Base-by-base conservation (phyloP, 2,329 filamentous ascomycete species). In the Alternaria angustiovoidea region DNA sequence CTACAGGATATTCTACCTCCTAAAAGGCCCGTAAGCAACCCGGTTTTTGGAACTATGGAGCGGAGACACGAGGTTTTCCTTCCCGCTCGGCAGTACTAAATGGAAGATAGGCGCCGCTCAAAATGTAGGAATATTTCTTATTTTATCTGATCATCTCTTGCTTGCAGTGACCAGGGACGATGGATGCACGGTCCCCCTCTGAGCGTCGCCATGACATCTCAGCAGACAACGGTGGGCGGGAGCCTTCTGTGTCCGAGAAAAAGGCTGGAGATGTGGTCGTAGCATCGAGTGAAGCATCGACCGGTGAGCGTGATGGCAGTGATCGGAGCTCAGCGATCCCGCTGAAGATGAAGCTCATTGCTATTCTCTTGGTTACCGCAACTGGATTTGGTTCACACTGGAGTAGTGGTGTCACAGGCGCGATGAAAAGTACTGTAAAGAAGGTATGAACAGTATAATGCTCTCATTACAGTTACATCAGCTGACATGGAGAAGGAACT, bases 371-470 rank as follows among this genome's bases (percentile, higher is more conserved):
- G 8, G 83, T 86, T 2, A 83, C 82, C 14, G 73, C 81, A 55
- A 87, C 88, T 64, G 85, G 86, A 1, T 88, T 88, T 65, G 86
- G 86, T 0, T 85, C 85, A 0, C 82, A 84, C 22, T 88, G 86
- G 86, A 87, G 85, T 63, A 81, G 80, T n/a, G 85, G 86, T 2
- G 84, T 88, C 1, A 88, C 85, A 0, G 84, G 84, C 9, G 86
- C 87, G 1, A 84, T 88, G 81, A 88, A 89, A 69, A 85, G 79
- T 18, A 88, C 86, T 0, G 72, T 89, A 26, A 88, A 89, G 64
- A 88, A 87, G 80, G 66, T 63, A 51, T 44, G 9, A 1, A 28
- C 11, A 22, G 7, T 12, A n/a, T n/a, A 20, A 1, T 6, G 5
- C 12, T 34, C 5, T 9, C 14, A 14, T 1, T 24, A n/a, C 3